Base-by-base conservation (phyloP, 78 protist genomes). In the slime mould (Dictyostelium discoideum) region DNA sequence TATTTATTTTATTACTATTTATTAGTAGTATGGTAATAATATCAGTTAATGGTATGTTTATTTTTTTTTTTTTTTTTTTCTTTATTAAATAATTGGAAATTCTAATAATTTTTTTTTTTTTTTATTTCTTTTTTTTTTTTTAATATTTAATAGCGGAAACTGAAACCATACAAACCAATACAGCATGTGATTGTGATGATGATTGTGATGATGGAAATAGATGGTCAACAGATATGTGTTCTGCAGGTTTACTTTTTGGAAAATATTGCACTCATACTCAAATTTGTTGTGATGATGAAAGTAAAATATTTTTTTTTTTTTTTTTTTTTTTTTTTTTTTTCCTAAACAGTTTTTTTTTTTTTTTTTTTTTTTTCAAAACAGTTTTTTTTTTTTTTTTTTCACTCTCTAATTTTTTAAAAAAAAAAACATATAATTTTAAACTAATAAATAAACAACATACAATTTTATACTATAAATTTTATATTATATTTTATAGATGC, bases 201-300 rank as follows among this genome's bases (percentile, higher is more conserved):
- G 76, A 84, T 69, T 39, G 48, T 6, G 72, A 88, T 32, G 92
- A 85, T 48, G 82, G 11, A n/a, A 81, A 88, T 42, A 26, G 3
- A n/a, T 88, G 94, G 32, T 32, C 48, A 20, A 46, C 44, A 18
- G 87, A 76, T 39, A 84, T 24, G 11, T 88, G 86, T 48, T 1
- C 4, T 7, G 4, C 73, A 18, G 72, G 65, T 14, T 54, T 54
- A 54, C 65, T 54, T 5, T 54, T 54, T 54, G 65, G 65, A 54
- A 54, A 54, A 16, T 54, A 16, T 54, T 54, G 65, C 5, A 54
- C 65, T 5, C 65, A 54, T 2, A 54, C 80, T 0, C 13, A 48
- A 11, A 46, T 67, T 2, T 18, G 16, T 42, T 85, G 92, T 32
- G 85, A 85, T 60, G 92, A 85, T n/a, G n/a, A 65, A n/a, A 13